Evolutionary conservation across 73 alveolate species (phyloP).

Genomic region (Vitrella brassicaformis): DNA sequence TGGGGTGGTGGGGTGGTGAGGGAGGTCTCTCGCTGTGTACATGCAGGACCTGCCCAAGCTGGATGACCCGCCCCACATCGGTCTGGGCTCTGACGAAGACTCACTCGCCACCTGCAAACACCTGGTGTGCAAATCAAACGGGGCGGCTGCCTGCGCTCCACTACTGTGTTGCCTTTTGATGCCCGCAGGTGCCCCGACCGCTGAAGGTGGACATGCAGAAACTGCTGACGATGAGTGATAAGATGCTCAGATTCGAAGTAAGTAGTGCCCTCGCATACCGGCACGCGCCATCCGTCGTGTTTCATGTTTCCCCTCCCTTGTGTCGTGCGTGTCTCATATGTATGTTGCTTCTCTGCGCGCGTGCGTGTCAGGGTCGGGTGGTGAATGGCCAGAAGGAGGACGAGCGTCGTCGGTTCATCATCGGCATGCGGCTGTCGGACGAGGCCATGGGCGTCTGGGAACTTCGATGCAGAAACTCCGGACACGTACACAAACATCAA

Average conservation of each 20-base stretch:
- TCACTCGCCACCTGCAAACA: constrained; percentile 15
- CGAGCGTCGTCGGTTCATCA: constrained; percentile 13
- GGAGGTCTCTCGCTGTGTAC: too few species aligned
- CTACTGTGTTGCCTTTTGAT: too few species aligned
- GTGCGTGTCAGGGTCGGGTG: background rate
- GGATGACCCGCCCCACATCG: background rate
- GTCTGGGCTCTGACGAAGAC: constrained; percentile 1
- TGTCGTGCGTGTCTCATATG: too few species aligned
- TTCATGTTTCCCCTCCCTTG: too few species aligned
- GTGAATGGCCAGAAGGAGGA: constrained; percentile 1
- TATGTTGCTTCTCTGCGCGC: too few species aligned
- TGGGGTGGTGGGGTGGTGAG: too few species aligned
- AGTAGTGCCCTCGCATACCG: too few species aligned
- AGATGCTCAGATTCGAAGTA: background rate
- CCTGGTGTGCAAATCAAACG: constrained; percentile 12
- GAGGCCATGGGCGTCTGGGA: constrained; percentile 28
- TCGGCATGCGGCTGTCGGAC: constrained; percentile 13
- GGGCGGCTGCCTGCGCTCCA: too few species aligned
- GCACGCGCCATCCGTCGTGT: background rate
- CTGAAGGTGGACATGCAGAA: too few species aligned
- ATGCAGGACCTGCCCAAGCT: background rate
- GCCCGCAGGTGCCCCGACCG: too few species aligned
- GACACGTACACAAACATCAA: too few species aligned
- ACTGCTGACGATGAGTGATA: too few species aligned
- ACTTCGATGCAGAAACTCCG: constrained; percentile 15